phyloP scores from a whole-genome alignment of 2,329 filamentous ascomycete genomes.

The Esteya vermicola region DNA sequence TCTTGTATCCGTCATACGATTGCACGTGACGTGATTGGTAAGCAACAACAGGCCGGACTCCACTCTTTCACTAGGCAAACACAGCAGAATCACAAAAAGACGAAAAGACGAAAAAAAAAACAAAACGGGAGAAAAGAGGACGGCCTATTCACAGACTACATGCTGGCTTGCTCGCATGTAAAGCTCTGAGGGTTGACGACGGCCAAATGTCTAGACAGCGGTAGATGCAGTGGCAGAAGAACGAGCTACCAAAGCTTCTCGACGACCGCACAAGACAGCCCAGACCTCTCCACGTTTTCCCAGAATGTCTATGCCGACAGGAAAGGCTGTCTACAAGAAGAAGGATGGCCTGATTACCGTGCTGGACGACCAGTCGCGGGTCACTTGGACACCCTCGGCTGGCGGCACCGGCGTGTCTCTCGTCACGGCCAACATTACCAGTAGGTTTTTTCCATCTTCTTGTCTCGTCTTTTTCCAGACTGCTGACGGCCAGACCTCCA shows the following conservation, averaged over 20 bases:
- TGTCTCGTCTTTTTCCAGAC: not conserved
- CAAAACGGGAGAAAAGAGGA: too few species aligned
- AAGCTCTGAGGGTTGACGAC: too few species aligned
- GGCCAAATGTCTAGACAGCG: too few species aligned
- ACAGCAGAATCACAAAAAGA: too few species aligned
- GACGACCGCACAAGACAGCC: not conserved
- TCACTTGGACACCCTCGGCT: conserved; percentile 63
- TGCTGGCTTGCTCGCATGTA: too few species aligned
- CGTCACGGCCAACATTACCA: conserved; percentile 63
- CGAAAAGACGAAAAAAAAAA: too few species aligned
- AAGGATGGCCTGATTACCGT: conserved; percentile 77
- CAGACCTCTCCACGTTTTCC: not conserved
- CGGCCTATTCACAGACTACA: too few species aligned
- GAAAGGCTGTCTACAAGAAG: conserved; percentile 78
- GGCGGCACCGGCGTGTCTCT: conserved; percentile 55
- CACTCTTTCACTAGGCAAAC: too few species aligned
- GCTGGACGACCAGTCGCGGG: conserved; percentile 54
- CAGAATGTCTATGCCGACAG: conserved; percentile 44
- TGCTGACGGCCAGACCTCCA: conserved; percentile 56
- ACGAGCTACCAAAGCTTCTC: not conserved
- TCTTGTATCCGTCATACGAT: too few species aligned
- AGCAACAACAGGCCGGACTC: too few species aligned
- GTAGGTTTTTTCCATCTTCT: conserved; percentile 27
- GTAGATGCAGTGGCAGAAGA: too few species aligned
- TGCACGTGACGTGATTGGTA: too few species aligned